Percentiles rank a stretch among this genome's conserved stretches.
These are phyloP conservation scores for Poa annua DNA, from an alignment of 176 grass and related monocot genomes.

Conservation along the genomic window DNA sequence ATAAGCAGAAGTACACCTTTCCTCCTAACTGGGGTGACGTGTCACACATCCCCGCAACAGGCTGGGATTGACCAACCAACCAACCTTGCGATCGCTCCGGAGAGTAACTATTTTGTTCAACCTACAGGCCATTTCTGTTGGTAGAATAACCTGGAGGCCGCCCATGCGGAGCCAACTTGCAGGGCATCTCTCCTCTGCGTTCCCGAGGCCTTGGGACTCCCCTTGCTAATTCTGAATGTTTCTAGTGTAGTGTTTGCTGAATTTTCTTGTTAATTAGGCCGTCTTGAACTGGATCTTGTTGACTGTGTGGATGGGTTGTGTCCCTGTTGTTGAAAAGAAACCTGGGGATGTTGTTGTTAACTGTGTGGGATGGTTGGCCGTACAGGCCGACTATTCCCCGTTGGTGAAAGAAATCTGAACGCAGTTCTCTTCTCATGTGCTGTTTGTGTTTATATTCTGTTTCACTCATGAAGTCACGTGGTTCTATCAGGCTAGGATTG, in stretches of 20 bases:
- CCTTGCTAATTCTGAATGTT: background rate
- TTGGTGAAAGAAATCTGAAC: background rate
- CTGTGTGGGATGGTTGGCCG: too few species aligned
- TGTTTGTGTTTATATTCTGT: background rate
- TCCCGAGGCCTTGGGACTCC: background rate
- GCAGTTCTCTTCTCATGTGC: background rate
- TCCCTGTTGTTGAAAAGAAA: background rate
- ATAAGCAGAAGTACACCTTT: slow-evolving; percentile 34
- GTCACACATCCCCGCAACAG: slow-evolving; percentile 52
- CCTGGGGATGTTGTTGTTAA: too few species aligned
- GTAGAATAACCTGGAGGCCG: slow-evolving; percentile 12
- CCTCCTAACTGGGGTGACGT: slow-evolving; percentile 58
- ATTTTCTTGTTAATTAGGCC: background rate
- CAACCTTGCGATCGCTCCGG: background rate
- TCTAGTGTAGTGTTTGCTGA: slow-evolving; percentile 1
- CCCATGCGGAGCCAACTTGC: slow-evolving; percentile 20
- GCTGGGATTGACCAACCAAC: slow-evolving; percentile 54
- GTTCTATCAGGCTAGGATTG: too few species aligned
- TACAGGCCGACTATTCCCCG: background rate
- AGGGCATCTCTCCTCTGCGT: background rate
- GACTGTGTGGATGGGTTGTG: background rate
- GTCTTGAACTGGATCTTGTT: slow-evolving; percentile 5
- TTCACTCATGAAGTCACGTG: too few species aligned
- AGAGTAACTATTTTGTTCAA: background rate
- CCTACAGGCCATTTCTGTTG: background rate